Base-by-base conservation (phyloP, 139 green algal genomes). In the Micromonas pusilla region DNA sequence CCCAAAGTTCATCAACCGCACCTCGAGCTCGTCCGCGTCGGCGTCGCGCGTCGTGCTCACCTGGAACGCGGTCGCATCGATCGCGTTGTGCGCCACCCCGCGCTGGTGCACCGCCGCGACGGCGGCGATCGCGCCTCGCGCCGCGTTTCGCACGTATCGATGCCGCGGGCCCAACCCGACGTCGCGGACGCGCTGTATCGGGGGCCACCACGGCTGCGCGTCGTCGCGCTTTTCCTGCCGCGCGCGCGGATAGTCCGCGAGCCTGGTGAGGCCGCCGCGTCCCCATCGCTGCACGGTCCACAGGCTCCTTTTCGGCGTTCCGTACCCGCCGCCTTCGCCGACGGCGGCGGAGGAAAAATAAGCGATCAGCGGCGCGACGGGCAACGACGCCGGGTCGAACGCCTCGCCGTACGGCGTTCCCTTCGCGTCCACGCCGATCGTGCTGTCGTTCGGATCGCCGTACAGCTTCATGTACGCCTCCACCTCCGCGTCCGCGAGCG, bases 401-500 rank as follows among this genome's bases (percentile, higher is more conserved):
- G 45, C 9, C 45, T 9, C 16, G 45, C 45, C 45, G 9, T 23
- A 9, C 9, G 45, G 9, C 45, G 9, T 9, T 9, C 45, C 45
- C 9, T 57, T 16, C 45, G 9, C 9, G 9, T 9, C 16, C 45
- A 23, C 9, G 9, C 45, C 45, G 45, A 57, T 57, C 45, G 45
- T 57, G 9, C 9, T 23, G 45, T 57, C 45, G 45, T 57, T 57
- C 45, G 45, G 45, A 16, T 57, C 16, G 45, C 9, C 9, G 45
- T 57, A 57, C 45, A 57, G 45, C 45, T 57, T 57, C 45, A 16
- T 57, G 5, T 75, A 75, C 68, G 68, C 68, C 0, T 39, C 23
- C 36, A 75, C 68, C 37, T 75, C 68, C 4, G 68, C 53, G 20
- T 75, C 68, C 5, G 68, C 68, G 23, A 75, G 25, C 38, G 38